A percentile compares a stretch with the other conserved stretches of the same genome.
phyloP scores from a whole-genome alignment of 805 yeast genomes.

The Candida coleopterorum region DNA sequence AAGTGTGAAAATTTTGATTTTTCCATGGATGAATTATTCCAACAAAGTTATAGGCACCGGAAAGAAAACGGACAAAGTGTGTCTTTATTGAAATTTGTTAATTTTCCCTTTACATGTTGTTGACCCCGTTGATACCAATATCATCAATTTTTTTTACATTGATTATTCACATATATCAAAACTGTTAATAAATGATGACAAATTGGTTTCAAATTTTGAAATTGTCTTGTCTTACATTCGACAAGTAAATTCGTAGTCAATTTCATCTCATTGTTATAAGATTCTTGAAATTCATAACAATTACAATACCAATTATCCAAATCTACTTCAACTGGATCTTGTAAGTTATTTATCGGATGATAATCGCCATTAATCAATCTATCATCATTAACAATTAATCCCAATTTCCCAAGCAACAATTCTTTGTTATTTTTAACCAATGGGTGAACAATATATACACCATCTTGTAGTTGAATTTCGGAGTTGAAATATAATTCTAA shows the following conservation, averaged over 20 bases:
- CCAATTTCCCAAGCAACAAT: neutral
- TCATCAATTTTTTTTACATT: too few relatives aligned
- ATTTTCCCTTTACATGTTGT: too few relatives aligned
- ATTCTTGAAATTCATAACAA: constrained; percentile 20
- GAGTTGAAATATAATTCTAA: constrained; percentile 11
- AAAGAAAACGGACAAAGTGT: too few relatives aligned
- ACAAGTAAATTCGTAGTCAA: neutral
- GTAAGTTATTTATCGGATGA: neutral
- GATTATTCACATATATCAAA: constrained; percentile 6
- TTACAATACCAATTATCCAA: constrained; percentile 27
- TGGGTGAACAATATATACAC: neutral
- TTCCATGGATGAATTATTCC: too few relatives aligned
- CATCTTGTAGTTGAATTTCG: too few relatives aligned
- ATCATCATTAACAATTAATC: neutral
- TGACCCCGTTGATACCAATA: too few relatives aligned
- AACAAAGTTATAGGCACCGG: too few relatives aligned
- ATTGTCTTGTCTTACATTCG: neutral
- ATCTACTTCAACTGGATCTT: constrained; percentile 13
- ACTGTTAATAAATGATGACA: constrained; percentile 20
- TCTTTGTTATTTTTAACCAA: neutral
- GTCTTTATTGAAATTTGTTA: too few relatives aligned
- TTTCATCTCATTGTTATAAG: constrained; percentile 2
- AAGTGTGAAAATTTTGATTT: too few relatives aligned
- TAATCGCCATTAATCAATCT: neutral
- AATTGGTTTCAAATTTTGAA: constrained; percentile 15